Evolutionary conservation across 257 asterid species (phyloP), one percentile per base, ranked within the genome.

Genomic region (Lavandula angustifolia): DNA sequence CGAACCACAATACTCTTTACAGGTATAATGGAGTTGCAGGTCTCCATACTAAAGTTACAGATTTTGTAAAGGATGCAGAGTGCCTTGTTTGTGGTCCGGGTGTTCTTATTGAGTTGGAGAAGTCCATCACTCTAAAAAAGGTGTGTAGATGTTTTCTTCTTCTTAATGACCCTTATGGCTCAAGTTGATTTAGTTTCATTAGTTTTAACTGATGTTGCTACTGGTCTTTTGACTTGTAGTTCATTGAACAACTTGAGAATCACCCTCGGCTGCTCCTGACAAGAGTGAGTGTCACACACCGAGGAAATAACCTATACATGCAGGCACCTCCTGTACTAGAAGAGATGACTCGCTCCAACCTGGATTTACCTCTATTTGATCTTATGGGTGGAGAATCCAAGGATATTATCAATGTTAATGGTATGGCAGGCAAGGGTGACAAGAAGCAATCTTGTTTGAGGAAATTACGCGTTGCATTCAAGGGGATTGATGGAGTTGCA

Each of bases 71-170:
- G 85, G 97, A 88, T 70, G 73, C 73, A 17, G 96, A 94, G 32
- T 94, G 99, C 71, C 90, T 91, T 18, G 95, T 86, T 68, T 94
- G 99, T 76, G 96, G 99, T 69, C 99, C 99, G 43, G 99, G 99
- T n/a, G 73, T 94, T 73, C 99, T 84, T 29, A 75, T 87, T 69
- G 98, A 90, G 84, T 61, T 94, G 72, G 98, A 94, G 22, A 76
- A 81, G 75, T 83, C 95, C 52, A 60, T 88, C 61, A 84, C 91
- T 18, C 75, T 94, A 56, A 84, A 74, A 79, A 86, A 94, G 96
- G 99, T 88, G 44, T 3, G 18, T 69, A 66, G 3, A 41, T 60
- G 43, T 60, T 13, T 65, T 68, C 33, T 70, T 78, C 46, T 55
- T n/a, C 49, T 35, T 4, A 12, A 17, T 3, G 60, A 16, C n/a